These are phyloP conservation scores for Ustilago loliicola DNA, from an alignment of 1,284 basidiomycete species.

Conservation along the genomic window DNA sequence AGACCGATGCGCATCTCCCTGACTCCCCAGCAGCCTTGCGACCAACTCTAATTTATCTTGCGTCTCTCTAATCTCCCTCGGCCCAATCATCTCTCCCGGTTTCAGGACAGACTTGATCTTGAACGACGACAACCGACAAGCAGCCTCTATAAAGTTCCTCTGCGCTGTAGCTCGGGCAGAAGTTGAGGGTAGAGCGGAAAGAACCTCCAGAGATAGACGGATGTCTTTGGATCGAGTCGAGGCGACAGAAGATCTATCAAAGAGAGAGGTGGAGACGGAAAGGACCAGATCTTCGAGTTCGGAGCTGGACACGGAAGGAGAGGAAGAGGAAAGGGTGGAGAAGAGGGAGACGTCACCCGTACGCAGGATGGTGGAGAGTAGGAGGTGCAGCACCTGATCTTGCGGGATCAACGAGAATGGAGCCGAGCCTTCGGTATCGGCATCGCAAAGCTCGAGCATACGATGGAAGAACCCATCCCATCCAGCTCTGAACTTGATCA, in stretches of 20 bases:
- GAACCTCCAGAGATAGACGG: conserved; percentile 30
- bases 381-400: neutral
- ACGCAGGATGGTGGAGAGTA: conserved; percentile 24
- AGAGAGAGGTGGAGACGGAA: conserved; percentile 31
- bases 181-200: conserved; percentile 14
- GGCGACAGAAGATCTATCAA: conserved; percentile 25
- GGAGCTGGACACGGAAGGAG: neutral
- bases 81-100: conserved; percentile 16
- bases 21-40: conserved; percentile 22
- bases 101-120: conserved; percentile 29
- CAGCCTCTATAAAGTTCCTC: conserved; percentile 46
- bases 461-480: conserved; percentile 30
- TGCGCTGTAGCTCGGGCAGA: conserved; percentile 8
- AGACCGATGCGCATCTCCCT: conserved; percentile 41
- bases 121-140: conserved; percentile 51
- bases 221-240: conserved; percentile 31
- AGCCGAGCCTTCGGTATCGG: neutral
- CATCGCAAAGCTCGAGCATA: conserved; percentile 18
- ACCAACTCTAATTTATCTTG: conserved; percentile 40
- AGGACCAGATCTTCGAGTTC: conserved; percentile 37
- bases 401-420: conserved; percentile 14
- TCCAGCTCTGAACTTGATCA: conserved; percentile 22
- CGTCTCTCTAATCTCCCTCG: conserved; percentile 37
- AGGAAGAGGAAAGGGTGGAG: conserved; percentile 21
- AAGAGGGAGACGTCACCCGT: conserved; percentile 42